These are phyloP conservation scores for Diaporthe citriasiana DNA, from an alignment of 2,329 filamentous ascomycete species.

Conservation along the genomic window DNA sequence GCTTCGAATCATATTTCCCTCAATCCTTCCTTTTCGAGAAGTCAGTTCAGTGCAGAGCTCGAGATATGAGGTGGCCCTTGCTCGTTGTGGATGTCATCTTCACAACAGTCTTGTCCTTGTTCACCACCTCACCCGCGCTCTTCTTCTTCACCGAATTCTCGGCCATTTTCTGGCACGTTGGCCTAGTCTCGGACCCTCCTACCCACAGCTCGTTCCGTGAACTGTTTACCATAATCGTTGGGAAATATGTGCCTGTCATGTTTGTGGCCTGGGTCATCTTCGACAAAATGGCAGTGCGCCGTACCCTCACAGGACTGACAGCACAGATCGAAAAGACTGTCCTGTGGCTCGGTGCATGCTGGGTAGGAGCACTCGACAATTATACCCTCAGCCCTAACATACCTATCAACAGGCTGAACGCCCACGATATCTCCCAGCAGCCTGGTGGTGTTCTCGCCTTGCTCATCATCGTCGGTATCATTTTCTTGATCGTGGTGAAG, in stretches of 20 bases:
- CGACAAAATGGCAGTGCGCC: conserved; percentile 82
- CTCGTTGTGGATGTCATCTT: conserved; percentile 86
- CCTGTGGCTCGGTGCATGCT: conserved; percentile 90
- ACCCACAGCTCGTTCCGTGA: conserved; percentile 74
- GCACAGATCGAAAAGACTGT: conserved; percentile 92
- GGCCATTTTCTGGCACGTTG: conserved; percentile 90
- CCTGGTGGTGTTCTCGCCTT: conserved; percentile 90
- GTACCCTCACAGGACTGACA: conserved; percentile 78
- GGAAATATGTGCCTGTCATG: conserved; percentile 86
- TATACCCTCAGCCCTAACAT: conserved; percentile 92
- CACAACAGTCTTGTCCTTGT: conserved; percentile 82
- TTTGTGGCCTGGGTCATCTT: conserved; percentile 93
- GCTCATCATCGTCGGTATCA: conserved; percentile 79
- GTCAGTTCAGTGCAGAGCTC: conserved; percentile 75
- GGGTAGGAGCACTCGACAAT: conserved; percentile 93
- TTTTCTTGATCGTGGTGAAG: conserved; percentile 76
- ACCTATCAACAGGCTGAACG: conserved; percentile 91
- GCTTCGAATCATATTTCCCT: conserved; percentile 91
- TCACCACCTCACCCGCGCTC: conserved; percentile 81
- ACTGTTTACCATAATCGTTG: conserved; percentile 82
- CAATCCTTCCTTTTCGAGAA: conserved; percentile 84
- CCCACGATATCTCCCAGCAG: conserved; percentile 89
- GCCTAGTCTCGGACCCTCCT: conserved; percentile 90
- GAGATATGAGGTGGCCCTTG: conserved; percentile 87
- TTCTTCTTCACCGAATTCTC: conserved; percentile 90